These are phyloP conservation scores for Backusella australiensis DNA, from an alignment of 192 early-diverging fungal genomes.

Conservation along the genomic window DNA sequence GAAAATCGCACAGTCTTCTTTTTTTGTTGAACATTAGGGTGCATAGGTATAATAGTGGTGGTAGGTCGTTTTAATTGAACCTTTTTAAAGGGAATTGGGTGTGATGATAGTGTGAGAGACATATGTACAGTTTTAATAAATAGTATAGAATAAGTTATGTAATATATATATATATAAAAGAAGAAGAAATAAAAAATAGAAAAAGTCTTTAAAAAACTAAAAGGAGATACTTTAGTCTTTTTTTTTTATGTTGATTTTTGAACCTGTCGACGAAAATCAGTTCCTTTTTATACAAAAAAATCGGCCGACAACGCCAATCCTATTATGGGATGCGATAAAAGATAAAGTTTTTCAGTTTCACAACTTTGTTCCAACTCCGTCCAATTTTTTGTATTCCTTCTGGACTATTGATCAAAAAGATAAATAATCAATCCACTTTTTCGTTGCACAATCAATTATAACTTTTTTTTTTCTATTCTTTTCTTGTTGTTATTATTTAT, in stretches of 20 bases:
- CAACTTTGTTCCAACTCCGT: not conserved
- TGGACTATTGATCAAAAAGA: conserved; percentile 8
- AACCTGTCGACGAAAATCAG: not conserved
- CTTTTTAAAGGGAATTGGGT: conserved; percentile 2
- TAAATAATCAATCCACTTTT: not conserved
- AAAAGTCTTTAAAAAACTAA: not conserved
- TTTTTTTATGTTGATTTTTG: not conserved
- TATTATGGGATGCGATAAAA: not conserved
- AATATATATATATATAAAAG: not conserved
- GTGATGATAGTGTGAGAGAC: conserved; percentile 5
- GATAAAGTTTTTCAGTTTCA: conserved; percentile 7
- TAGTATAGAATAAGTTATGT: not conserved
- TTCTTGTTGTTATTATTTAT: not conserved
- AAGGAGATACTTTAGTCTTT: not conserved
- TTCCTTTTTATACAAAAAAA: conserved; percentile 9
- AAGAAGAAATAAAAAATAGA: not conserved
- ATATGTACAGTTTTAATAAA: not conserved
- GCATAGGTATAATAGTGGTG: conserved; percentile 2
- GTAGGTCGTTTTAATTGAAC: conserved; percentile 10
- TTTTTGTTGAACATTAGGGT: not conserved
- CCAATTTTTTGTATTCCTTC: not conserved
- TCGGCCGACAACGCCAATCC: not conserved
- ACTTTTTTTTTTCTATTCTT: not conserved
- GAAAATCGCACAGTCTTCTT: conserved; percentile 69
- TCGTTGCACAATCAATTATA: not conserved